Base-by-base conservation (phyloP, 2,329 filamentous ascomycete genomes). In the Colletotrichum ledebouriae region DNA sequence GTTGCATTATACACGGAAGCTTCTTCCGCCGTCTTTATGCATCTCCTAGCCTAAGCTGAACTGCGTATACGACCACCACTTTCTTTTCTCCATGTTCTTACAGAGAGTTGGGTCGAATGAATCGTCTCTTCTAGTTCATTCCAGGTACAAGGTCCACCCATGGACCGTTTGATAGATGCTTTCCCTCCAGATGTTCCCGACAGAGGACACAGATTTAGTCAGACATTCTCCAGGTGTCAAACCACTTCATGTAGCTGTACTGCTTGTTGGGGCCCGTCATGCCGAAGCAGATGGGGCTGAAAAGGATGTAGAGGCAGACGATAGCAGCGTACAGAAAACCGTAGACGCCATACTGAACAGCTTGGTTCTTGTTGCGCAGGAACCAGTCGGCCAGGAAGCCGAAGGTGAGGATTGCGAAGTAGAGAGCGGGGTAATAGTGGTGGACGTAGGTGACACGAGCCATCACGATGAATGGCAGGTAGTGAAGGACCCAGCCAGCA, bases 391-490 rank as follows among this genome's bases (percentile, higher is more conserved):
- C 82, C 73, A 94, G 87, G 86, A 99, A 99, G 61, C 94, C 95
- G 70, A 94, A 89, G 15, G 88, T 89, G 52, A 99, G 84, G 72
- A 99, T 97, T 74, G 96, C 94, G 79, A 98, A 99, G 85, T 98
- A 99, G 11, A 99, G 88, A 10, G 96, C 96, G 11, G 96, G 96
- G 80, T 98, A 99, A 85, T 99, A 99, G 84, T 99, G 96, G 80
- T 99, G 96, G 62, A 99, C 96, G 76, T 99, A 99, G 15, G 96
- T 99, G 70, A 99, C 96, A 86, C 96, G 93, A 11, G 94, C 96
- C 97, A 99, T 99, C 76, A 96, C 89, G 75, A 97, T 89, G 81
- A 98, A 99, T 1, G 96, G 96, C 71, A 97, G 83, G 79, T 98
- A 99, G 82, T 99, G 96, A 56, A 99, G 86, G 81, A 97, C 90